These are phyloP conservation scores for Suillus variegatus DNA, from an alignment of 768 basidiomycete genomes.

Conservation along the genomic window DNA sequence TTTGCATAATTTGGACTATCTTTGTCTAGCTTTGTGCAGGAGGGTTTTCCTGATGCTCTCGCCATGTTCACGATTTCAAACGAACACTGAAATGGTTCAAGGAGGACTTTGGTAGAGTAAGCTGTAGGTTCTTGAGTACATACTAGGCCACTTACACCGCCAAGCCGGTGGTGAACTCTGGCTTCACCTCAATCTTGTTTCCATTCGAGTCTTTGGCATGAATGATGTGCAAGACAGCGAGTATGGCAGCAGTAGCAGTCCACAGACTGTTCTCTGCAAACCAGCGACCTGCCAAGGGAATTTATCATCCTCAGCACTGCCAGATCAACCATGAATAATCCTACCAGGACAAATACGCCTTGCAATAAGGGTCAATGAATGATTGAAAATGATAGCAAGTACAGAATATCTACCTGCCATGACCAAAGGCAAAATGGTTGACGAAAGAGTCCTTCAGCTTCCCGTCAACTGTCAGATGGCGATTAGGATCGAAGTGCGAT, in stretches of 20 bases:
- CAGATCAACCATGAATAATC: neutral
- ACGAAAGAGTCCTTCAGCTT: neutral
- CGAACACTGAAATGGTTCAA: neutral
- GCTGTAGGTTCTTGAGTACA: neutral
- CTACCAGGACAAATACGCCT: conserved; percentile 1
- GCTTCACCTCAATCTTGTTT: neutral
- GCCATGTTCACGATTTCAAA: neutral
- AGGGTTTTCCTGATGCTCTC: neutral
- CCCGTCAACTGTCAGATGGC: conserved; percentile 1
- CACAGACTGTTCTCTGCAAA: neutral
- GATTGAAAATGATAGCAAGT: neutral
- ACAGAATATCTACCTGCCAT: neutral
- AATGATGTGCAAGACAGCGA: neutral
- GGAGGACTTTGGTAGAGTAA: neutral
- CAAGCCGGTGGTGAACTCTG: neutral
- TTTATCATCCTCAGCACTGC: neutral
- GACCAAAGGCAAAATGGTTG: neutral
- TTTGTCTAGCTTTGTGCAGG: too few relatives aligned
- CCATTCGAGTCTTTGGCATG: conserved; percentile 1
- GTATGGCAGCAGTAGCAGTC: neutral
- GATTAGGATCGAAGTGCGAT: conserved; percentile 4
- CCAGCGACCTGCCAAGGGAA: neutral
- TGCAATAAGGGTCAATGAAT: neutral
- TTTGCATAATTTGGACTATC: too few relatives aligned
- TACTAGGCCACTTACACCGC: neutral